Base-by-base conservation (phyloP, 257 asterid genomes). In the Fraxinus excelsior region DNA sequence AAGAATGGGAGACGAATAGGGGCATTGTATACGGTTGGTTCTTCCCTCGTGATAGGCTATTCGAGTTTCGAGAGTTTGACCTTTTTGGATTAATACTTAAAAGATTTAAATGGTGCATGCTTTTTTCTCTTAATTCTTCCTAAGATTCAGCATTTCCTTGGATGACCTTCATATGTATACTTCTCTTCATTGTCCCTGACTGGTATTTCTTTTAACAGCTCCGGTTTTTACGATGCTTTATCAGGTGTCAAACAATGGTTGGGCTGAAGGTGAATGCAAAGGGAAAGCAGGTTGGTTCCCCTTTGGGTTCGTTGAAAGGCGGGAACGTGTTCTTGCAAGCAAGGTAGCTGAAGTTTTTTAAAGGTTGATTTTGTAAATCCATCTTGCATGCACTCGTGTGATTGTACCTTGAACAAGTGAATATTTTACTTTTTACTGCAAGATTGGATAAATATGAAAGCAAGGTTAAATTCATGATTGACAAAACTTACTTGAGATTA, bases 201-300 rank as follows among this genome's bases (percentile, higher is more conserved):
- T 38, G 5, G 13, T 9, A 1, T 62, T 56, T 38, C 16, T 70
- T 6, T 58, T 32, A 44, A 31, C 46, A 13, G 76, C 44, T 60
- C 34, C n/a, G 2, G 18, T 35, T 65, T 26, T 23, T 62, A 23
- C 67, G 31, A 31, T 40, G 23, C 37, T 69, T 80, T 34, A 56
- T 29, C 85, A 92, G 97, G 91, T 92, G 70, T 81, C 75, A 1
- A 85, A 85, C 86, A 86, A 89, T 74, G 97, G 97, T 1, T 92
- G 97, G 92, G 95, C 94, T 0, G 92, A 90, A 84, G 93, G 96
- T 12, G 96, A 90, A 84, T 90, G 96, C 94, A 88, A 82, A 82
- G 94, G 94, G 34, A 86, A 84, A 44, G 92, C 94, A 3, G 94
- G 96, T 35, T 89, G 96, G 95, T 89, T 91, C 76, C 96, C 96